phyloP scores from a whole-genome alignment of 2,329 filamentous ascomycete species.

The Ploettnerulaceae sp. region DNA sequence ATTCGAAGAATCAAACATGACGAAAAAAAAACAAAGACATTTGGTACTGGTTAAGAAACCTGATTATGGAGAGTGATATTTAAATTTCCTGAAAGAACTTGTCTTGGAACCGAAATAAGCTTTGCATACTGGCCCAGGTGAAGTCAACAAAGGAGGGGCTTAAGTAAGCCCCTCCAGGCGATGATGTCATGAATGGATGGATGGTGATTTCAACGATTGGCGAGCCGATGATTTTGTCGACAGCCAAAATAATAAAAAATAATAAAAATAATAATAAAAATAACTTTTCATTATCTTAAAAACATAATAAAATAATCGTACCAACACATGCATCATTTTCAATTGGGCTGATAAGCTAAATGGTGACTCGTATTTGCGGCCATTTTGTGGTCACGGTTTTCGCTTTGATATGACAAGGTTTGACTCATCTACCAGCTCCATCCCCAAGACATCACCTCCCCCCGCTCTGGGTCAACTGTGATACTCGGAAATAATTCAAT shows the following conservation, averaged over 20 bases:
- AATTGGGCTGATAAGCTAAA: background rate
- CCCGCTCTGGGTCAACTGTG: background rate
- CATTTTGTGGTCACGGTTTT: background rate
- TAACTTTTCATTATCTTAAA: background rate
- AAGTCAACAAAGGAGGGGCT: background rate
- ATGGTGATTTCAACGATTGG: background rate
- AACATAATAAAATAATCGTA: background rate
- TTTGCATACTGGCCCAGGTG: background rate
- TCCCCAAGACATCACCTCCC: background rate
- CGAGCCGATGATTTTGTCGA: background rate
- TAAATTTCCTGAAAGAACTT: too few species aligned
- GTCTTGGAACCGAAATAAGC: background rate
- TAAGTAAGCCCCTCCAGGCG: background rate
- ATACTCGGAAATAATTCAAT: background rate
- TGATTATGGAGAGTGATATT: too few species aligned
- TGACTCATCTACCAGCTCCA: conserved; percentile 2
- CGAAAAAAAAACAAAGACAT: too few species aligned
- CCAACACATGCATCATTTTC: background rate
- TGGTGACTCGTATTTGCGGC: conserved; percentile 6
- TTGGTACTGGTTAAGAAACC: too few species aligned
- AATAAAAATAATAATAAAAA: background rate
- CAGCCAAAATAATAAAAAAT: background rate
- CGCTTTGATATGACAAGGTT: conserved; percentile 1
- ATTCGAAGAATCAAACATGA: too few species aligned
- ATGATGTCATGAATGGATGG: too few species aligned